Evolutionary conservation across 768 basidiomycete genomes (phyloP).

Genomic region (Auricularia sp.): DNA sequence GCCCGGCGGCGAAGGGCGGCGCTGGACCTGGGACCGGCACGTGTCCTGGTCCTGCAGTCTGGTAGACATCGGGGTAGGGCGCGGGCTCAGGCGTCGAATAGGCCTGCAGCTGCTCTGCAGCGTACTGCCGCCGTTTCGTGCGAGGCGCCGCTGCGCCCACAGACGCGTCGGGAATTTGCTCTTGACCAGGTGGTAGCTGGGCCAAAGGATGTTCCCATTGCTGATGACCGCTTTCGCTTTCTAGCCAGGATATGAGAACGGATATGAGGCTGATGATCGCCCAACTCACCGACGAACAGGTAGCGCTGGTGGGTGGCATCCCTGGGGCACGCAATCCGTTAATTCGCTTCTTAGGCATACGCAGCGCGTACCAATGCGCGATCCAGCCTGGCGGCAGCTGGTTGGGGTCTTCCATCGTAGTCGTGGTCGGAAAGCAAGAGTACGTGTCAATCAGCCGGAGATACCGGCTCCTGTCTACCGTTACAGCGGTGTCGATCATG

Average conservation of each 20-base stretch:
- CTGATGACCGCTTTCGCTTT: slow-evolving; percentile 68
- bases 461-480: too few relatives aligned
- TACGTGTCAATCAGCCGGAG: too few relatives aligned
- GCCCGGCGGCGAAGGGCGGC: slow-evolving; percentile 85
- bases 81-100: slow-evolving; percentile 49
- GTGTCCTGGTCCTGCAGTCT: slow-evolving; percentile 12
- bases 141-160: slow-evolving; percentile 16
- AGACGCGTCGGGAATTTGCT: slow-evolving; percentile 19
- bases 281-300: slow-evolving; percentile 70
- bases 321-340: slow-evolving; percentile 33
- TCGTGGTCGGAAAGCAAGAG: too few relatives aligned
- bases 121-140: slow-evolving; percentile 82
- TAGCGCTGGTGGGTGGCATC: slow-evolving; percentile 70
- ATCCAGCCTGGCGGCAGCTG: slow-evolving; percentile 85
- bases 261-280: not conserved
- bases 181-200: slow-evolving; percentile 33
- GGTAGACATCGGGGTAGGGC: slow-evolving; percentile 28
- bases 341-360: too few relatives aligned
- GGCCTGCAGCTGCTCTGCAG: slow-evolving; percentile 84
- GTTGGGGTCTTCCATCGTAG: too few relatives aligned
- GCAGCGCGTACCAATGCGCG: slow-evolving; percentile 66
- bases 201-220: slow-evolving; percentile 80
- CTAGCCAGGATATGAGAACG: slow-evolving; percentile 27
- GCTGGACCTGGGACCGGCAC: not conserved
- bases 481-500: too few relatives aligned